Evolutionary conservation across 208 protist species (phyloP).

Genomic region (Leishmania major): DNA sequence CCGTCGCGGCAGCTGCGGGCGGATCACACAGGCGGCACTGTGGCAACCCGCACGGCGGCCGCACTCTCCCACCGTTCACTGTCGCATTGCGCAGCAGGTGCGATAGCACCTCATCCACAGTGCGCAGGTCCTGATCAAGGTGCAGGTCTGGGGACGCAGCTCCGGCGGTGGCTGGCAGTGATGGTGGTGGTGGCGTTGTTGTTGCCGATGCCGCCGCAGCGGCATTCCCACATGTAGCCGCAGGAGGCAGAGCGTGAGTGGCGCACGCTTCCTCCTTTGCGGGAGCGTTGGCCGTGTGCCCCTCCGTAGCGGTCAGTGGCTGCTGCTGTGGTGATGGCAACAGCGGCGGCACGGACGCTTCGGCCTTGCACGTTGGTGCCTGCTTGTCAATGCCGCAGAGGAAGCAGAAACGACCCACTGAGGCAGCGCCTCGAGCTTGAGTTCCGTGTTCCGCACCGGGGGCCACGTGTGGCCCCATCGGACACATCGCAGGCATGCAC

Average conservation of each 20-base stretch:
- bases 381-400: conserved; percentile 23
- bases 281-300: background rate
- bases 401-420: conserved; percentile 17
- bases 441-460: background rate
- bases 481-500: conserved; percentile 8
- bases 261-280: background rate
- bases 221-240: background rate
- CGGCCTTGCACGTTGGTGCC: background rate
- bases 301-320: background rate
- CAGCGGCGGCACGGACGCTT: background rate
- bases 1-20: background rate
- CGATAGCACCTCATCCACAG: conserved; percentile 38
- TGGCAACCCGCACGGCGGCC: conserved; percentile 39
- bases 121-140: conserved; percentile 25
- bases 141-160: background rate
- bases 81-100: conserved; percentile 21
- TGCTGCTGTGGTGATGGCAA: background rate
- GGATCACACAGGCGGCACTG: conserved; percentile 35
- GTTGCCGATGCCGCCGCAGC: background rate
- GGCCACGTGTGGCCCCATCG: background rate
- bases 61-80: conserved; percentile 12
- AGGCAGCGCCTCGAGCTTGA: background rate
- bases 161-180: background rate
- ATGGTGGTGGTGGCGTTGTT: background rate
- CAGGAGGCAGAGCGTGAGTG: background rate